Conservation (phyloP, 257 asterid species). For the Scutellaria barbata region DNA sequence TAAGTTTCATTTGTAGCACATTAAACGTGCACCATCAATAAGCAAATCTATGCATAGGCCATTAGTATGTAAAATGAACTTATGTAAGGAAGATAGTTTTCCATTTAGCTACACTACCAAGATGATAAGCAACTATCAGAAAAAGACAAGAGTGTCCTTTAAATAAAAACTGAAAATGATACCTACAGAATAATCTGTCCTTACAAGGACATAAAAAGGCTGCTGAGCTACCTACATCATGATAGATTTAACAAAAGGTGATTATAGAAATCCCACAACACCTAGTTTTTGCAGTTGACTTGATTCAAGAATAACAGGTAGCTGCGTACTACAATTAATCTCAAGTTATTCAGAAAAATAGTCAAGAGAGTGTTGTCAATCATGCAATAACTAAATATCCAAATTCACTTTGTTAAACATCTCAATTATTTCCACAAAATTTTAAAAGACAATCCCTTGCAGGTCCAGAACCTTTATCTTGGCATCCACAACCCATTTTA, state of each 20-base stretch:
- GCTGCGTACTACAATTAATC: no score
- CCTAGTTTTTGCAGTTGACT: no score
- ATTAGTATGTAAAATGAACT: no score
- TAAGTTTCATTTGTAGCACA: no score
- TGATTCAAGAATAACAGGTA: no score
- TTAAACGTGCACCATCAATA: no score
- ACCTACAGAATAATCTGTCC: conserved; percentile 10
- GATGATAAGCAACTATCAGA: not conserved
- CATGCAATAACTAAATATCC: conserved; percentile 21
- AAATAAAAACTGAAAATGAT: not conserved
- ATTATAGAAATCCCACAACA: no score
- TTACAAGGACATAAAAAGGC: not conserved
- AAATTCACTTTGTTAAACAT: conserved; percentile 25
- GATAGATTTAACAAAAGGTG: no score
- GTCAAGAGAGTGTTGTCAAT: conserved; percentile 24
- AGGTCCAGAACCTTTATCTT: conserved; percentile 29
- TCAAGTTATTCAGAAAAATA: no score
- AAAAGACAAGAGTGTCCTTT: not conserved
- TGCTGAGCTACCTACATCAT: not conserved
- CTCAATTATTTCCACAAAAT: conserved; percentile 25
- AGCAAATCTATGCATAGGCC: no score
- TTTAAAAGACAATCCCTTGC: conserved; percentile 34
- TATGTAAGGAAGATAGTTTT: not conserved
- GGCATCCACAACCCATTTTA: conserved; percentile 34
- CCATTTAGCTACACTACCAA: conserved; percentile 1